phyloP scores from a whole-genome alignment of 2,329 filamentous ascomycete species.

The Apiospora phragmitis region DNA sequence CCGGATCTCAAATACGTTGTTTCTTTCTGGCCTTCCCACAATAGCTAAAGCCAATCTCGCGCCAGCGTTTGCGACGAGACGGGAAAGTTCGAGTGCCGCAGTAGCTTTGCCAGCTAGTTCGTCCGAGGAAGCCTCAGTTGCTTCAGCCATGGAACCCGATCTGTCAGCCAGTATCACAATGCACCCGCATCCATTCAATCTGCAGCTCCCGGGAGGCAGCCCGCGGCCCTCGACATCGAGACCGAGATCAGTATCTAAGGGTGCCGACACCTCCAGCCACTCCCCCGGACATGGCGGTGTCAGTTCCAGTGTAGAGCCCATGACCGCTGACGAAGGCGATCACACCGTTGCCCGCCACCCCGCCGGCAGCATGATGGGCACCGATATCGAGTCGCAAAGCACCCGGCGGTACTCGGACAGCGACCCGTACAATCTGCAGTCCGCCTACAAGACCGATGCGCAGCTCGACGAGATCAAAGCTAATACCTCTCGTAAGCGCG shows the following conservation, averaged over 20 bases:
- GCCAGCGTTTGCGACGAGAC: background rate
- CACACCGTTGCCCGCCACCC: slow-evolving; percentile 45
- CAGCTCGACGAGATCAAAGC: slow-evolving; percentile 79
- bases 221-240: slow-evolving; percentile 27
- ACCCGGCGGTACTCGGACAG: slow-evolving; percentile 52
- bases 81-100: background rate
- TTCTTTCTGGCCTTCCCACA: background rate
- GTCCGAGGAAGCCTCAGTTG: background rate
- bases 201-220: slow-evolving; percentile 32
- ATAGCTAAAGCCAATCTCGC: background rate
- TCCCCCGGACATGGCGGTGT: slow-evolving; percentile 37
- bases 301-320: slow-evolving; percentile 28
- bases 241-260: slow-evolving; percentile 11
- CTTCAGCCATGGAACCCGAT: slow-evolving; percentile 41
- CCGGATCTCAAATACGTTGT: background rate
- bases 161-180: slow-evolving; percentile 41
- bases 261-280: slow-evolving; percentile 38
- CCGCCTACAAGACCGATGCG: slow-evolving; percentile 72
- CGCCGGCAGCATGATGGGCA: slow-evolving; percentile 24
- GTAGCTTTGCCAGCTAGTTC: background rate
- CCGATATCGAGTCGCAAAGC: slow-evolving; percentile 47
- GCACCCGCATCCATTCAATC: slow-evolving; percentile 45
- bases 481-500: slow-evolving; percentile 77
- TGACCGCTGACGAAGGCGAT: slow-evolving; percentile 32
- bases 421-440: slow-evolving; percentile 81